Evolutionary conservation across 768 basidiomycete species (phyloP), one percentile per base, ranked within the genome.

Genomic region (Dentipellis sp.): DNA sequence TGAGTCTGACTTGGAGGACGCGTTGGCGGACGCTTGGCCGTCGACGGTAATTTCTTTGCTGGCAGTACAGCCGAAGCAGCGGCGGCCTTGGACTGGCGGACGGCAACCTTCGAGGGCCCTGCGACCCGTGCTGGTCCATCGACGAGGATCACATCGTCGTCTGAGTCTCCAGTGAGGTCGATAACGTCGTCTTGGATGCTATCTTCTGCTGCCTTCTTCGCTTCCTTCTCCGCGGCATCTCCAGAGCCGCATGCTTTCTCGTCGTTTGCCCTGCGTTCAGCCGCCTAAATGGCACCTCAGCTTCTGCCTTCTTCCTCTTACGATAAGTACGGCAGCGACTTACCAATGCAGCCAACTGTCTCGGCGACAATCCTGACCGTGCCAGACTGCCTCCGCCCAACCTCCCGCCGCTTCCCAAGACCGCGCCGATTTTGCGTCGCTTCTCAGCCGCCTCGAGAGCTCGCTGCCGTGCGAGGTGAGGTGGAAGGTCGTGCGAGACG

Each of bases 371-470:
- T 8, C 72, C 75, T 48, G 71, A 64, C 19, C 64, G 66, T 19
- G 68, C 65, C 34, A 66, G 65, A 12, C 63, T 60, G n/a, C 74
- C 73, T 36, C 88, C 81, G 39, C 84, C 88, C 10, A 91, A 71
- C 49, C 80, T 59, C 8, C 84, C 82, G 12, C 82, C 78, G 14
- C 76, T 68, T 59, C 82, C 72, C 58, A 83, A 63, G 46, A 80
- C 57, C 8, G 64, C 66, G 47, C 74, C 70, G 1, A 75, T 59
- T 56, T 77, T 72, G 54, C 74, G 70, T 53, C 92, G 74, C 67
- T 81, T 85, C 72, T 95, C 90, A 0, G 93, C 91, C 11, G 89
- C 88, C 63, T 84, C 84, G 3, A 92, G 70, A 11, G 88, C 91
- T 57, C 82, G 86, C 46, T 71, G 64, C 14, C 81, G 78, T 7